Evolutionary conservation across 306 rosid genomes (phyloP).

Genomic region (Corylus heterophylla): DNA sequence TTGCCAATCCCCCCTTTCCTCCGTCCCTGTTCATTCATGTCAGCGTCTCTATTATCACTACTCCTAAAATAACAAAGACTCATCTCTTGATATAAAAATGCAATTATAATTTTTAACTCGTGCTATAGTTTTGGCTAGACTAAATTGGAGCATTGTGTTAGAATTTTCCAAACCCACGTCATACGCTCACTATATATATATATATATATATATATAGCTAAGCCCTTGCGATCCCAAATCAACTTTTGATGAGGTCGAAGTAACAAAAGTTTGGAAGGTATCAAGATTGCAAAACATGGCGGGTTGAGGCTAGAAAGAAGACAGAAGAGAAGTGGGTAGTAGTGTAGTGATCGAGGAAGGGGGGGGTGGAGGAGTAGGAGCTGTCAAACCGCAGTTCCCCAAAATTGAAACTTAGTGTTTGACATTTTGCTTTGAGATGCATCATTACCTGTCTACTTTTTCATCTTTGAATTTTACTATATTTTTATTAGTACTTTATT

Average conservation of each 20-base stretch:
- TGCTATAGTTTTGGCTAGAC: no score
- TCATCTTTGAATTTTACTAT: constrained; percentile 29
- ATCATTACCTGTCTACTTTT: constrained; percentile 53
- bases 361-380: constrained; percentile 13
- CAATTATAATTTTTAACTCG: no score
- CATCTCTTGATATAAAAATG: no score
- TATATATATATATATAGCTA: not conserved
- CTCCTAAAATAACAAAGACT: no score
- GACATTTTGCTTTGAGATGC: constrained; percentile 91
- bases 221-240: not conserved
- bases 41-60: no score
- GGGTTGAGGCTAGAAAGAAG: not conserved
- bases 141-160: no score
- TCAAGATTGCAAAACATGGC: not conserved
- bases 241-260: not conserved
- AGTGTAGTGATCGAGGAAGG: constrained; percentile 35
- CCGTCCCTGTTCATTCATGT: no score
- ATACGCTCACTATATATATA: no score
- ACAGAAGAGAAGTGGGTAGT: not conserved
- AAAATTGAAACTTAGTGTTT: constrained; percentile 64
- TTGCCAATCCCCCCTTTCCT: no score
- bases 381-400: constrained; percentile 58
- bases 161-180: no score
- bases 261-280: not conserved
- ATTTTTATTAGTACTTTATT: not conserved